These are phyloP conservation scores for Debaryomyces hansenii DNA, from an alignment of 805 yeast genomes.

Conservation along the genomic window DNA sequence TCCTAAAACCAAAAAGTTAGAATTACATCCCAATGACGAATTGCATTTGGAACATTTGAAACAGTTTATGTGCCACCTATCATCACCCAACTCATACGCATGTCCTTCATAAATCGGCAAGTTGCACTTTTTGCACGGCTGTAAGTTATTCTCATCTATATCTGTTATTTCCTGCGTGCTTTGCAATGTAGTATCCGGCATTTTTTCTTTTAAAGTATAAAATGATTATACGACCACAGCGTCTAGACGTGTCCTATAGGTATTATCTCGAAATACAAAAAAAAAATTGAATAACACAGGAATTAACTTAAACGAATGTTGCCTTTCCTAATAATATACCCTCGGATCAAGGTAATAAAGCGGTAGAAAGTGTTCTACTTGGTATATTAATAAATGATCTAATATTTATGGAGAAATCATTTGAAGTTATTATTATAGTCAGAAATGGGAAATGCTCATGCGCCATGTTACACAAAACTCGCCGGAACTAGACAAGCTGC, in stretches of 20 bases:
- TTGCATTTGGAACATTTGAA: slow-evolving; percentile 87
- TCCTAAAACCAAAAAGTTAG: slow-evolving; percentile 88
- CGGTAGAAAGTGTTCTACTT: no score
- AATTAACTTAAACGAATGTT: no score
- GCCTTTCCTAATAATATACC: no score
- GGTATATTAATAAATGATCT: not conserved
- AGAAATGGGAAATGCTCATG: not conserved
- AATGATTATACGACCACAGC: no score
- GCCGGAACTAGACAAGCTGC: not conserved
- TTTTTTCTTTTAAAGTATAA: not conserved
- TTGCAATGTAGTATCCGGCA: not conserved
- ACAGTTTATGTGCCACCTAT: slow-evolving; percentile 94
- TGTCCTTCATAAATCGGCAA: slow-evolving; percentile 77
- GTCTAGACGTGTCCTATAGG: no score
- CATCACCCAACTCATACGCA: slow-evolving; percentile 92
- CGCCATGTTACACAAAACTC: not conserved
- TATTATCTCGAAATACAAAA: no score
- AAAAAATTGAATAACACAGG: no score
- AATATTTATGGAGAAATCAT: not conserved
- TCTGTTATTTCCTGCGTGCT: slow-evolving; percentile 1
- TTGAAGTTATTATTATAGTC: not conserved
- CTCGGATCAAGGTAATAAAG: no score
- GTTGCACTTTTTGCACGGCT: slow-evolving; percentile 41
- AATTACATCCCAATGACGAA: slow-evolving; percentile 75
- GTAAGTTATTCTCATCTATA: slow-evolving; percentile 10